Base-by-base conservation (phyloP, 2,329 filamentous ascomycete genomes). In the Neonectria magnoliae region DNA sequence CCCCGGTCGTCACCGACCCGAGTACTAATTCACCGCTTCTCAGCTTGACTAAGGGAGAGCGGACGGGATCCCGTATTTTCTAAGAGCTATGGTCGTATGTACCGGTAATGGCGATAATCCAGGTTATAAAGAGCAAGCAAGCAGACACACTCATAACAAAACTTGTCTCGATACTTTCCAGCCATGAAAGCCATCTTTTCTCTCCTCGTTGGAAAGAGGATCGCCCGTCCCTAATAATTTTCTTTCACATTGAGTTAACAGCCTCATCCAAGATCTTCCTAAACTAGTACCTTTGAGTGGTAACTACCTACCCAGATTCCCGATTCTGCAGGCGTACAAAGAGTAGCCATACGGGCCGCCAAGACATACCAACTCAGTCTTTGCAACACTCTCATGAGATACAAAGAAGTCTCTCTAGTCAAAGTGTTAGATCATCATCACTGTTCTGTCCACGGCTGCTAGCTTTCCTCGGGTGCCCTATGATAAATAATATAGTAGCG, bases 381-480 rank as follows among this genome's bases (percentile, higher is more conserved):
- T 48, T 8, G 14, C 25, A 48, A 48, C 45, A 31, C 13, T 3
- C 44, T 47, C 45, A 6, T 48, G 25, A 48, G 25, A 48, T 18
- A 16, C 45, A 48, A 25, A 48, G 45, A 48, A 48, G 25, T 29
- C n/a, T 31, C 45, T 48, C 45, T 31, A 9, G 29, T 48, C 22
- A 29, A 25, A 48, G 45, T 48, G 45, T n/a, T 48, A 25, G 22
- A 48, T 48, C 22, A 29, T 48, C 45, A 48, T 48, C 45, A 48
- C 45, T 48, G 45, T 48, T 29, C 45, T 29, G 20, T 27, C 44
- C 16, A 47, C 27, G 13, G 5, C 20, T 8, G 11, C 11, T 11
- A 9, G 4, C 11, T 11, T 33, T 11, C 31, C 31, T 9, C 7
- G 14, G 45, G 45, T 31, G 16, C 45, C 25, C 8, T 11, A 29